Evolutionary conservation across 345 rosid genomes (phyloP).

Genomic region (Kernera saxatilis): DNA sequence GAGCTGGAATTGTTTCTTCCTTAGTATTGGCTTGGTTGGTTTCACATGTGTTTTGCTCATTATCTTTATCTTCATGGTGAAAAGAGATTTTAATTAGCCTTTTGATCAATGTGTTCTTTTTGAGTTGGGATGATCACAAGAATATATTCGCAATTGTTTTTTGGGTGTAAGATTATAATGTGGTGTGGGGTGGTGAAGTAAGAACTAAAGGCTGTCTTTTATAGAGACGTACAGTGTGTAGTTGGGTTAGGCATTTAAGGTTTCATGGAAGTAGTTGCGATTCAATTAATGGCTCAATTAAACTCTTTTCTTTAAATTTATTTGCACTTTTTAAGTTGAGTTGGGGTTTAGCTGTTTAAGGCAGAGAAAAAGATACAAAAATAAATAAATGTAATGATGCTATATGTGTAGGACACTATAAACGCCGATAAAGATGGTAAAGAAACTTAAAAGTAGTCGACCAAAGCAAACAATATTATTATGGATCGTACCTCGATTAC

Average conservation of each 20-base stretch:
- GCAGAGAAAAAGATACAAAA: neutral
- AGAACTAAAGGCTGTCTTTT: conserved; percentile 6
- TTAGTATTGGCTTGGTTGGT: conserved; percentile 49
- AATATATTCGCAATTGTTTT: neutral
- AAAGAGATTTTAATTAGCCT: conserved; percentile 11
- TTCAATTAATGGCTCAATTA: conserved; percentile 20
- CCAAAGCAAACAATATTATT: neutral
- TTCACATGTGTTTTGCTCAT: conserved; percentile 48
- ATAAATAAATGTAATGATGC: neutral
- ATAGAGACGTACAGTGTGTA: conserved; percentile 7
- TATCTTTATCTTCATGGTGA: conserved; percentile 39
- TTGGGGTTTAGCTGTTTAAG: neutral
- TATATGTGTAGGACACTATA: neutral
- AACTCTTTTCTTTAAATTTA: neutral
- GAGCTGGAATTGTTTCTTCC: conserved; percentile 61
- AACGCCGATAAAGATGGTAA: conserved; percentile 29
- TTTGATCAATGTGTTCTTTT: neutral
- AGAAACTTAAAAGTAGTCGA: neutral
- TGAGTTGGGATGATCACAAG: neutral
- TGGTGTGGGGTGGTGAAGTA: conserved; percentile 2
- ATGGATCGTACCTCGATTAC: neutral
- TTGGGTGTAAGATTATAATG: neutral
- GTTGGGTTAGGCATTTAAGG: conserved; percentile 59
- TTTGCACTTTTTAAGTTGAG: conserved; percentile 18
- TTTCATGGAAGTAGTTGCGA: conserved; percentile 44